These are phyloP conservation scores for Withania somnifera DNA, from an alignment of 305 asterid genomes.

Conservation along the genomic window DNA sequence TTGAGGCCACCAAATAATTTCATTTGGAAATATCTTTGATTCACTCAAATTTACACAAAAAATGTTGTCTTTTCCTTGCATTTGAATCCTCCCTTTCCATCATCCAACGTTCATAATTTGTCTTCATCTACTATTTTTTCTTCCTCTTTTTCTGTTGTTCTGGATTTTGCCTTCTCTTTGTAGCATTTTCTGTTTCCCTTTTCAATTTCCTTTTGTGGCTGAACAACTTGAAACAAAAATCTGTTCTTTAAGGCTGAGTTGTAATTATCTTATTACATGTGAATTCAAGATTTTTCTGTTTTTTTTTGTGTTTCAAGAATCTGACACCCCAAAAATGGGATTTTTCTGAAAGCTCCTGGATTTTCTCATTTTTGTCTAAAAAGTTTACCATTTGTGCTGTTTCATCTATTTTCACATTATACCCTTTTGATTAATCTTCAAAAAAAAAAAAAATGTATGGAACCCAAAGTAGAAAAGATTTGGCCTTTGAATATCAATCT, in stretches of 20 bases:
- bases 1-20: conserved; percentile 1
- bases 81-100: not conserved
- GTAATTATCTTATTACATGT: not conserved
- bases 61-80: not conserved
- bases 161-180: not conserved
- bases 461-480: conserved; percentile 30
- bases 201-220: not conserved
- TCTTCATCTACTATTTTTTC: not conserved
- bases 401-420: not conserved
- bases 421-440: not conserved
- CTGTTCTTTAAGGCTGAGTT: too few species aligned
- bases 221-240: not conserved
- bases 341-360: not conserved
- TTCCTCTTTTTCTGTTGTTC: not conserved
- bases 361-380: not conserved
- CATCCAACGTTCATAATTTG: not conserved
- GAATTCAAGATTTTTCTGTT: not conserved
- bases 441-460: conserved; percentile 23
- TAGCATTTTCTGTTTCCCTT: not conserved
- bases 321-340: not conserved
- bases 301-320: not conserved
- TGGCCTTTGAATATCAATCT: conserved; percentile 38
- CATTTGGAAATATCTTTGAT: not conserved
- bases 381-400: not conserved
- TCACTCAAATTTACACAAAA: not conserved